A percentile compares a stretch with the other conserved stretches of the same genome.
Conservation (phyloP, 208 protist genomes). For the Trypanosomatidae sp. region DNA sequence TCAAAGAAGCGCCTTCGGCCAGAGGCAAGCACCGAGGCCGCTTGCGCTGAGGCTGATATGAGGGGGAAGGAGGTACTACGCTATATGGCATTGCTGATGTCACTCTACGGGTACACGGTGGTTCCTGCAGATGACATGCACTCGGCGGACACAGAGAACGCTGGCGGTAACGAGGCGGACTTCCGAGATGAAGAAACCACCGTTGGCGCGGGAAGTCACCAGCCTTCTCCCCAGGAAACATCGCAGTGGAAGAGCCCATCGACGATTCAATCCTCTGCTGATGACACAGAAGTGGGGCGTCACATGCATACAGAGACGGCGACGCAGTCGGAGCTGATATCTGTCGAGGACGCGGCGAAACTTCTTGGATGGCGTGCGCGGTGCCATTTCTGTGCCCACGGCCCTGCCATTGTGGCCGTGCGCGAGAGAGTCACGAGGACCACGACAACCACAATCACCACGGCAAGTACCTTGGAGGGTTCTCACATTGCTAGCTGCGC, state of each 20-base stretch:
- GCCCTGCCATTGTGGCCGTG: slow-evolving; percentile 1
- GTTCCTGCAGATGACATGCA: background rate
- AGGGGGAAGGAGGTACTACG: slow-evolving; percentile 8
- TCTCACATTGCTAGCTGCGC: too few species aligned
- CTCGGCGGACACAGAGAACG: background rate
- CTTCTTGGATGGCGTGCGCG: slow-evolving; percentile 13
- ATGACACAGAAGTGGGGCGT: background rate
- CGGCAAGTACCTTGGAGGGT: background rate
- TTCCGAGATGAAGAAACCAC: background rate
- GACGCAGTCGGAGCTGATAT: slow-evolving; percentile 3
- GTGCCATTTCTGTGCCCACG: slow-evolving; percentile 23
- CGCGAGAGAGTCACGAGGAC: slow-evolving; percentile 11
- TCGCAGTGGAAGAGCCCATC: background rate
- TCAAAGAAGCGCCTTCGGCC: slow-evolving; percentile 12
- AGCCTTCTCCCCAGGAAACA: background rate
- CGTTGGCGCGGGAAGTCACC: background rate
- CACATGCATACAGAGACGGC: slow-evolving; percentile 3
- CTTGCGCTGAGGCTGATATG: background rate
- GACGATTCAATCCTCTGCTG: background rate
- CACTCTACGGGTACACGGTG: slow-evolving; percentile 29
- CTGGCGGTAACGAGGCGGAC: background rate
- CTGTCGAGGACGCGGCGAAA: background rate
- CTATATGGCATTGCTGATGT: slow-evolving; percentile 32
- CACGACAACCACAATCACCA: slow-evolving; percentile 16
- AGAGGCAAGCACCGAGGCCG: background rate